phyloP scores from a whole-genome alignment of 371 early-diverging fungal species.

The Apophysomyces trapeziformis region DNA sequence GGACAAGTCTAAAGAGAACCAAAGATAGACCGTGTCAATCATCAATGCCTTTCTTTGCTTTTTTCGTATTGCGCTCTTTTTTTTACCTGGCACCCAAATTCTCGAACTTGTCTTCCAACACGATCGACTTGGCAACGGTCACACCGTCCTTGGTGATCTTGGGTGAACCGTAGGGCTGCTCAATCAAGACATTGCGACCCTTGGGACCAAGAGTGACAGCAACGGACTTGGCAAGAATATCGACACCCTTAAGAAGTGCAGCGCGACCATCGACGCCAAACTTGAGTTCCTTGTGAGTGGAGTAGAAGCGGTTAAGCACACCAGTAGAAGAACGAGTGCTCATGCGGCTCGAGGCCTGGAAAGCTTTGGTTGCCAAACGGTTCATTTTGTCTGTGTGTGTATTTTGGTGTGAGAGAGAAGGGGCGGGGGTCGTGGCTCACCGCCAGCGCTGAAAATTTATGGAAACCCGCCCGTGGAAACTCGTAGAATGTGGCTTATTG shows the following conservation, averaged over 20 bases:
- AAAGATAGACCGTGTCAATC: not conserved
- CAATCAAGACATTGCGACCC: slow-evolving; percentile 97
- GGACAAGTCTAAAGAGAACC: slow-evolving; percentile 74
- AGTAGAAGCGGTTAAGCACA: slow-evolving; percentile 70
- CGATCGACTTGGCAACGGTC: slow-evolving; percentile 97
- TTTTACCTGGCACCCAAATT: slow-evolving; percentile 92
- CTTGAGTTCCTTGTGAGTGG: slow-evolving; percentile 92
- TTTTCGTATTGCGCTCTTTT: not conserved
- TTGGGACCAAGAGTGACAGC: slow-evolving; percentile 98
- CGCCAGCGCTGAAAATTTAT: slow-evolving; percentile 12
- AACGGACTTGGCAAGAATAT: slow-evolving; percentile 95
- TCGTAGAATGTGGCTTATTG: slow-evolving; percentile 17
- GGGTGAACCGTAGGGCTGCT: slow-evolving; percentile 96
- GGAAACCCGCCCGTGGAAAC: slow-evolving; percentile 13
- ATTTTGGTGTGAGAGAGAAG: slow-evolving; percentile 9
- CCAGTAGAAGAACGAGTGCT: slow-evolving; percentile 39
- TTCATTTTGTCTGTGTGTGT: slow-evolving; percentile 31
- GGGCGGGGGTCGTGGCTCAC: slow-evolving; percentile 17
- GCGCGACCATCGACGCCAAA: slow-evolving; percentile 97
- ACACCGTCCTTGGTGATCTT: slow-evolving; percentile 99
- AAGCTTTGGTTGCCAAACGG: slow-evolving; percentile 46
- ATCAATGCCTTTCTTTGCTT: not conserved
- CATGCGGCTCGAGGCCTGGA: slow-evolving; percentile 32
- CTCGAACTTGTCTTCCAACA: slow-evolving; percentile 95
- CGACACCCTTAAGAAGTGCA: slow-evolving; percentile 91